Conservation (phyloP, 352 stramenopile species). For the Pythium biforme region DNA sequence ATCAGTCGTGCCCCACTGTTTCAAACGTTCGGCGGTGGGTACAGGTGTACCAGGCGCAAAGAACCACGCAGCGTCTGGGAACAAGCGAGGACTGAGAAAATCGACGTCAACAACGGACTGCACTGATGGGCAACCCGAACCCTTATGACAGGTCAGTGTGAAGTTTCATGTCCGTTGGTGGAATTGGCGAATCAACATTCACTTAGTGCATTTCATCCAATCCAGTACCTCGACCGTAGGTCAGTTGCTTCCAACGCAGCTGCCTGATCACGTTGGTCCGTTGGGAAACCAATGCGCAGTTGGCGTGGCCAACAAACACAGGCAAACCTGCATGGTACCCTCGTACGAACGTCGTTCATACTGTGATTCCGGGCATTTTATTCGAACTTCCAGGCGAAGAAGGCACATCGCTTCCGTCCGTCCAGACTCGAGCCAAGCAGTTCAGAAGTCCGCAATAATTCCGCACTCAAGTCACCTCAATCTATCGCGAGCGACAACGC, state of each 20-base stretch:
- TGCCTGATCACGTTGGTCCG: not conserved
- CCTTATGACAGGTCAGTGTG: conserved; percentile 10
- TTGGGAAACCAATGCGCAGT: not conserved
- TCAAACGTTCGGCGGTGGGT: not conserved
- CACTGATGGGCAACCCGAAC: conserved; percentile 2
- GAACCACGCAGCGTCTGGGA: conserved; percentile 1
- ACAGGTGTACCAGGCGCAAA: conserved; percentile 1
- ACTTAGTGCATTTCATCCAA: not conserved
- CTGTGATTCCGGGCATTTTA: not conserved
- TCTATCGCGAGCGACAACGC: not conserved
- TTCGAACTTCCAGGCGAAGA: not conserved
- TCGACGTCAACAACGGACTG: not conserved
- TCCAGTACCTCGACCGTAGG: not conserved
- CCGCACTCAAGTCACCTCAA: not conserved
- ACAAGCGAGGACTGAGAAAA: conserved; percentile 9
- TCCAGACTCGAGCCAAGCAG: not conserved
- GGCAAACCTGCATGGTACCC: too few relatives aligned
- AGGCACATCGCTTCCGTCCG: not conserved
- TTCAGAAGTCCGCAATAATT: not conserved
- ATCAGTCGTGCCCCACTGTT: not conserved
- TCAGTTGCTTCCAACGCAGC: not conserved
- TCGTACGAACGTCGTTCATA: too few relatives aligned
- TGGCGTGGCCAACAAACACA: not conserved
- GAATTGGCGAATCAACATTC: conserved; percentile 3
- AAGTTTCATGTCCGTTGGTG: conserved; percentile 8